A percentile compares a stretch with the other conserved stretches of the same genome.
Evolutionary conservation across 129 eudicot genomes (phyloP).

Genomic region (Helichrysum umbraculigerum): DNA sequence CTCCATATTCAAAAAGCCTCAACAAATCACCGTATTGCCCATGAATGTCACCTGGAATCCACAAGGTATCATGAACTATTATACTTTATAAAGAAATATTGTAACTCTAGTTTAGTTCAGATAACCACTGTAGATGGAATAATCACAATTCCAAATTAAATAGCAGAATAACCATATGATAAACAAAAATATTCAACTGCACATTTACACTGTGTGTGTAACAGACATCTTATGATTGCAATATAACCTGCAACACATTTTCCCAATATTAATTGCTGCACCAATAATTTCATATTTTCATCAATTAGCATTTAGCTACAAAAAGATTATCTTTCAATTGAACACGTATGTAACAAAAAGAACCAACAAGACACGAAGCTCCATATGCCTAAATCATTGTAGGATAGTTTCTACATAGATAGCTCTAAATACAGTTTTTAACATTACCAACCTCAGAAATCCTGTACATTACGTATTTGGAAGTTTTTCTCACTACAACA

Average conservation of each 20-base stretch:
- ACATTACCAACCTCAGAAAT: not conserved
- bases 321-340: not conserved
- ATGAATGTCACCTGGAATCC: conserved; percentile 22
- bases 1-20: conserved; percentile 28
- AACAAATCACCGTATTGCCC: conserved; percentile 25
- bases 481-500: too few relatives aligned
- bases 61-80: not conserved
- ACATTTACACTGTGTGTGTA: not conserved
- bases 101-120: not conserved
- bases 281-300: not conserved
- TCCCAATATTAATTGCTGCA: not conserved
- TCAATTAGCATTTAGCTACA: not conserved
- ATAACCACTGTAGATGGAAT: not conserved
- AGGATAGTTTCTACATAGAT: not conserved
- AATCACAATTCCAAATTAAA: not conserved
- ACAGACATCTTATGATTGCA: not conserved
- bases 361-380: not conserved
- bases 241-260: not conserved
- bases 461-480: too few relatives aligned
- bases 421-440: not conserved
- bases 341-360: not conserved
- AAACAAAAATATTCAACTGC: not conserved
- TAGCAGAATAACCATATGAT: not conserved
- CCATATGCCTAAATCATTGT: not conserved
- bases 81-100: not conserved